Conservation (phyloP, 306 rosid genomes). For the Psophocarpus tetragonolobus region DNA sequence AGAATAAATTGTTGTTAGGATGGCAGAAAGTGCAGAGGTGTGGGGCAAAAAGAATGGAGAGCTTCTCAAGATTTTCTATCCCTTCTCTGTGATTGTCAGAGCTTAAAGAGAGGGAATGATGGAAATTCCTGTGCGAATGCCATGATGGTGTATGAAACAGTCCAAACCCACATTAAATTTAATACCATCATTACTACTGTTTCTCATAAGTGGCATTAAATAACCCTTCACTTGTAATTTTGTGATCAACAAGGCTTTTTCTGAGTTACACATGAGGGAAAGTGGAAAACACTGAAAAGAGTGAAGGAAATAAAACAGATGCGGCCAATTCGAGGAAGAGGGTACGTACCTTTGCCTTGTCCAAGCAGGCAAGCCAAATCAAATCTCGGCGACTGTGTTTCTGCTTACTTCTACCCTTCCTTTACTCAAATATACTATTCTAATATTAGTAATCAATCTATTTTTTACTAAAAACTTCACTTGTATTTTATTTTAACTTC, state of each 20-base stretch:
- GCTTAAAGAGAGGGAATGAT: slow-evolving; percentile 32
- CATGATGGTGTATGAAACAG: slow-evolving; percentile 39
- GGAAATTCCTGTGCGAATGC: slow-evolving; percentile 58
- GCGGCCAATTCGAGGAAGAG: not conserved
- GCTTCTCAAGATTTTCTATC: slow-evolving; percentile 21
- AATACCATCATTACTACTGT: slow-evolving; percentile 17
- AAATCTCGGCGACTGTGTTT: slow-evolving; percentile 1
- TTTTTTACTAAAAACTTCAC: too few relatives aligned
- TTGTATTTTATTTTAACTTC: too few relatives aligned
- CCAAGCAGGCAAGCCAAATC: not conserved
- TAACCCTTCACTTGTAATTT: not conserved
- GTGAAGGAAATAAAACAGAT: not conserved
- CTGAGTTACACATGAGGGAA: not conserved
- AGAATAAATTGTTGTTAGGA: slow-evolving; percentile 30
- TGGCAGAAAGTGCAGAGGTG: slow-evolving; percentile 24
- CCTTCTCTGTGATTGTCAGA: slow-evolving; percentile 21
- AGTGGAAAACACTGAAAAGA: not conserved
- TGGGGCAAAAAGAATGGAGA: slow-evolving; percentile 44
- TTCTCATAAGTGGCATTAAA: slow-evolving; percentile 4
- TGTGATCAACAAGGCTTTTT: not conserved
- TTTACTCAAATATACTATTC: not conserved
- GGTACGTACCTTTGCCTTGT: not conserved
- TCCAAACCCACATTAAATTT: slow-evolving; percentile 30
- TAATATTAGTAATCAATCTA: not conserved
- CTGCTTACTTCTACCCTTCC: not conserved